phyloP scores from a whole-genome alignment of 73 alveolate species.

The Paramecium biaurelia region DNA sequence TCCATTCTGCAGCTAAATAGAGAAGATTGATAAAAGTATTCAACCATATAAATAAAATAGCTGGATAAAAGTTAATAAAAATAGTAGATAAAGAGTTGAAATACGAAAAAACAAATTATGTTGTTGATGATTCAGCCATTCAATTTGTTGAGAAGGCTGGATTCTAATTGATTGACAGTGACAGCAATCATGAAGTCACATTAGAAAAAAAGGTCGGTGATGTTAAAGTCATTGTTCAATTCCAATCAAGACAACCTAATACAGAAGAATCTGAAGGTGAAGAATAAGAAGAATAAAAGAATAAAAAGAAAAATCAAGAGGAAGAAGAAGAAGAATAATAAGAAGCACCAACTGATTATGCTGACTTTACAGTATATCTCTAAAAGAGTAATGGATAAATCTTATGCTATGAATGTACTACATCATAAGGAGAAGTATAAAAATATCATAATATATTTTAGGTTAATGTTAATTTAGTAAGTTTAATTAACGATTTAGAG shows the following conservation, averaged over 20 bases:
- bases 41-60: neutral
- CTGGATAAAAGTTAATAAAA: constrained; percentile 15
- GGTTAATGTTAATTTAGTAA: constrained; percentile 60
- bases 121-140: constrained; percentile 14
- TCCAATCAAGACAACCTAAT: constrained; percentile 57
- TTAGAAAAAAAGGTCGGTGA: constrained; percentile 54
- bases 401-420: constrained; percentile 54
- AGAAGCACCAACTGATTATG: constrained; percentile 30
- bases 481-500: constrained; percentile 53
- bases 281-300: constrained; percentile 10
- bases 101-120: constrained; percentile 60
- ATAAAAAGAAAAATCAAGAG: neutral
- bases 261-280: constrained; percentile 16
- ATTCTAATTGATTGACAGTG: constrained; percentile 38
- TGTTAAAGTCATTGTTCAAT: constrained; percentile 10
- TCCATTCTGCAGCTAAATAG: neutral
- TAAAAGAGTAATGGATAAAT: constrained; percentile 48
- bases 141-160: constrained; percentile 30
- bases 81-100: constrained; percentile 60
- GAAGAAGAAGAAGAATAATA: constrained; percentile 48
- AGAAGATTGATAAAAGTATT: neutral
- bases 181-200: neutral
- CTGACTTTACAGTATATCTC: constrained; percentile 58
- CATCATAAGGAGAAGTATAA: constrained; percentile 57
- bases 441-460: neutral